Percentiles rank a stretch among this genome's conserved stretches.
Evolutionary conservation across 371 early-diverging fungal species (phyloP).

Genomic region (Mucor racemosus): DNA sequence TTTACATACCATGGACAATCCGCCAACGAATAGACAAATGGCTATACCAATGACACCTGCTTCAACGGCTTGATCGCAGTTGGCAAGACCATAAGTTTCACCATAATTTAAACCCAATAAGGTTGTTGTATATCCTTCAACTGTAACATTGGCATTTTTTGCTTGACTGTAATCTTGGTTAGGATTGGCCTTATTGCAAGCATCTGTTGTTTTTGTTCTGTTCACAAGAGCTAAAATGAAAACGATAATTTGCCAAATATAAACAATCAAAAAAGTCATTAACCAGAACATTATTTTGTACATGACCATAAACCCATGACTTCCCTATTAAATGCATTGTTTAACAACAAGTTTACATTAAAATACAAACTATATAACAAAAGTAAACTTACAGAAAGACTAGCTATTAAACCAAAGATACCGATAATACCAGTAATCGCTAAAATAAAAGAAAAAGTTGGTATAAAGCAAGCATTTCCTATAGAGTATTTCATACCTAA

Average conservation of each 20-base stretch:
- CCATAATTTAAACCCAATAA: slow-evolving; percentile 49
- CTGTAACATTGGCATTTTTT: slow-evolving; percentile 10
- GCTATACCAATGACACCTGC: slow-evolving; percentile 48
- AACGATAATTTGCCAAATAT: slow-evolving; percentile 42
- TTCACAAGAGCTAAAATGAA: slow-evolving; percentile 46
- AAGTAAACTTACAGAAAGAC: slow-evolving; percentile 34
- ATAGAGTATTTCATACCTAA: slow-evolving; percentile 25
- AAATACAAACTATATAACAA: neutral
- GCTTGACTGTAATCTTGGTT: slow-evolving; percentile 10
- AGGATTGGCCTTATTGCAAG: slow-evolving; percentile 38
- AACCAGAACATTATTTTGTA: slow-evolving; percentile 44
- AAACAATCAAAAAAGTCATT: slow-evolving; percentile 33
- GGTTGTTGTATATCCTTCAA: slow-evolving; percentile 32
- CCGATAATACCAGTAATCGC: slow-evolving; percentile 41
- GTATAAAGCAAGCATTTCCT: neutral
- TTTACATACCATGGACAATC: slow-evolving; percentile 36
- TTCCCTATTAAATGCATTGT: slow-evolving; percentile 28
- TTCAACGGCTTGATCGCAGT: slow-evolving; percentile 49
- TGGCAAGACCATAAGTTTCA: slow-evolving; percentile 45
- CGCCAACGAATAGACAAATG: slow-evolving; percentile 42
- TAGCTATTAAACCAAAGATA: slow-evolving; percentile 41
- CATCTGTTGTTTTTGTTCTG: slow-evolving; percentile 30
- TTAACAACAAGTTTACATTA: neutral
- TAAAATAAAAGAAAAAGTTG: slow-evolving; percentile 7
- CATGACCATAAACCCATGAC: slow-evolving; percentile 40